Evolutionary conservation across 2,329 filamentous ascomycete species (phyloP).

Genomic region (Epicoccum sorghinum): DNA sequence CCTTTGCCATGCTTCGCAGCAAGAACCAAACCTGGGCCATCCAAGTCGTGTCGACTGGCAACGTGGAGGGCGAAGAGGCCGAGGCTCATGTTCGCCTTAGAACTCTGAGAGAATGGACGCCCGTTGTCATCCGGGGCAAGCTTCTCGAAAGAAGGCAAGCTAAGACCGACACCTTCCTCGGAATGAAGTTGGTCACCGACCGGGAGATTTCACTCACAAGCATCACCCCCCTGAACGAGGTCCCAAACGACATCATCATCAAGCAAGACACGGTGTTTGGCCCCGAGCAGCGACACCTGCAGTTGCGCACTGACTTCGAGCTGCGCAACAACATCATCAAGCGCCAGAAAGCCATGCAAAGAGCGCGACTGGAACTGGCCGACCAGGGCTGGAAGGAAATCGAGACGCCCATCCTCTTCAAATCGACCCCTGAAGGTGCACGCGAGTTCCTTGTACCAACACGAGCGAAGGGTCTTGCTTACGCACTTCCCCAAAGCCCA

Average conservation of each 20-base stretch:
- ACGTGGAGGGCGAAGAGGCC: slow-evolving; percentile 29
- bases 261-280: slow-evolving; percentile 76
- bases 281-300: slow-evolving; percentile 77
- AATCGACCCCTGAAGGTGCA: slow-evolving; percentile 94
- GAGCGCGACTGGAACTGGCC: slow-evolving; percentile 62
- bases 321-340: slow-evolving; percentile 73
- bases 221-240: slow-evolving; percentile 72
- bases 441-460: slow-evolving; percentile 94
- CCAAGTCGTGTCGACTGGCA: slow-evolving; percentile 57
- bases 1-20: slow-evolving; percentile 68
- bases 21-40: slow-evolving; percentile 53
- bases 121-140: slow-evolving; percentile 60
- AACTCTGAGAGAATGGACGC: slow-evolving; percentile 56
- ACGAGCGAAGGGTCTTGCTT: slow-evolving; percentile 74
- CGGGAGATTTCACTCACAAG: slow-evolving; percentile 68
- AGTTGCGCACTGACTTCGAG: slow-evolving; percentile 75
- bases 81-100: slow-evolving; percentile 49
- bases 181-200: slow-evolving; percentile 42
- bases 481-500: slow-evolving; percentile 92
- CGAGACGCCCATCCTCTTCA: slow-evolving; percentile 94
- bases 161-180: slow-evolving; percentile 38
- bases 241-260: slow-evolving; percentile 77
- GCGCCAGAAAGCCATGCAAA: slow-evolving; percentile 65
- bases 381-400: slow-evolving; percentile 71
- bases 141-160: slow-evolving; percentile 52